Base-by-base conservation (phyloP, 805 yeast species). In the Yamadazyma sp. region DNA sequence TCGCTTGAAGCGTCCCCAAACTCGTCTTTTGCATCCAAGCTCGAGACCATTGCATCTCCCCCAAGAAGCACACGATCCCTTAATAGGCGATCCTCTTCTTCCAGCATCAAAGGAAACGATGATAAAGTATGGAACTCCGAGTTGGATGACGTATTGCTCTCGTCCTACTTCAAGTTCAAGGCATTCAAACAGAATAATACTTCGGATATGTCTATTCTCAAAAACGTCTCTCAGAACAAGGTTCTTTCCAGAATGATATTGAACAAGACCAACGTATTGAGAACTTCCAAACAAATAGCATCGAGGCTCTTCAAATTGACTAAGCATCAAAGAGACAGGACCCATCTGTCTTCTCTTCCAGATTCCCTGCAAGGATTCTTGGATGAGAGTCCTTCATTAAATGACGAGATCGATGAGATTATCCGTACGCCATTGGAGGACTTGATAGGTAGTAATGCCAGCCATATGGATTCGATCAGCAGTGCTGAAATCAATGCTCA, bases 221-320 rank as follows among this genome's bases (percentile, higher is more conserved):
- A 56, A 32, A 56, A 57, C 30, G 55, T 70, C 11, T 56, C 66
- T 4, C 71, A 65, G 42, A 66, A 67, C 45, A 67, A 65, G 40
- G 59, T 65, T 10, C 49, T 68, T 28, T 63, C 71, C 3, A 52
- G 70, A 32, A 65, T 68, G 71, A 41, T 68, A 21, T 52, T 52
- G 18, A 59, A 59, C 41, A 63, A 58, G 43, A 58, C 70, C 6
- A 67, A 67, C 8, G 48, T 61, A 1, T 47, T 53, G 24, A 54
- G 71, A 38, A 56, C 67, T 2, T 56, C 70, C 4, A 64, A 64
- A 40, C 72, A 67, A 40, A 62, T 67, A 13, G 56, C 60, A 4
- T 48, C 59, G 12, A 53, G 68, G 34, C 48, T 63, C 9, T 55
- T 55, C 34, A 45, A 62, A 16, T 48, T 60, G 19, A 55, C 62